These are phyloP conservation scores for Talaromyces sp. DNA, from an alignment of 2,329 filamentous ascomycete genomes.

Conservation along the genomic window DNA sequence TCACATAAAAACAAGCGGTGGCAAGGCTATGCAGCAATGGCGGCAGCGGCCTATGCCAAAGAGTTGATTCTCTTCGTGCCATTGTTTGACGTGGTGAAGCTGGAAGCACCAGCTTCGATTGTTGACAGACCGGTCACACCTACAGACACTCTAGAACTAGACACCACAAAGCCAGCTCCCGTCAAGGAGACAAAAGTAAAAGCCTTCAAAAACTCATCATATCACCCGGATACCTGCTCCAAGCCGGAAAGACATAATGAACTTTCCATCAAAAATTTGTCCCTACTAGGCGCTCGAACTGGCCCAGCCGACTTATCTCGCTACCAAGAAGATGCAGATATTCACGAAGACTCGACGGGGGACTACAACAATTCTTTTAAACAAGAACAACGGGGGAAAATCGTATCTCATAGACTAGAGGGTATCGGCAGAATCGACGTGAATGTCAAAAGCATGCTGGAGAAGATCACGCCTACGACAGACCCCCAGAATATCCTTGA, in stretches of 20 bases:
- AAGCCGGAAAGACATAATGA: background rate
- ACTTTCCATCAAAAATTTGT: background rate
- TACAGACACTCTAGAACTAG: background rate
- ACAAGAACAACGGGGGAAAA: background rate
- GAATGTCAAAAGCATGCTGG: background rate
- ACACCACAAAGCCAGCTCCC: background rate
- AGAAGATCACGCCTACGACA: background rate
- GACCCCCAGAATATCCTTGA: background rate
- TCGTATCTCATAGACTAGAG: background rate
- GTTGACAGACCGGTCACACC: background rate
- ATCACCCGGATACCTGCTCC: background rate
- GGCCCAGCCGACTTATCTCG: too few relatives aligned
- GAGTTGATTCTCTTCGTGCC: background rate
- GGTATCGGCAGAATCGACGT: too few relatives aligned
- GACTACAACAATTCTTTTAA: background rate
- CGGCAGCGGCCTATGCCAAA: background rate
- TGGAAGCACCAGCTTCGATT: background rate
- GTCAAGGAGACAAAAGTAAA: background rate
- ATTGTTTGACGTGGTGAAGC: background rate
- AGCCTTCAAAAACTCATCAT: background rate
- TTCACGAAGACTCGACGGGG: background rate
- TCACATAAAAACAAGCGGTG: conserved; percentile 39
- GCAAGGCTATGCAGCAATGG: conserved; percentile 21
- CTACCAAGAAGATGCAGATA: background rate
- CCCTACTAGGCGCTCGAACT: too few relatives aligned